Conservation (phyloP, 495 filamentous ascomycete species). For the Cairneyella variabilis region DNA sequence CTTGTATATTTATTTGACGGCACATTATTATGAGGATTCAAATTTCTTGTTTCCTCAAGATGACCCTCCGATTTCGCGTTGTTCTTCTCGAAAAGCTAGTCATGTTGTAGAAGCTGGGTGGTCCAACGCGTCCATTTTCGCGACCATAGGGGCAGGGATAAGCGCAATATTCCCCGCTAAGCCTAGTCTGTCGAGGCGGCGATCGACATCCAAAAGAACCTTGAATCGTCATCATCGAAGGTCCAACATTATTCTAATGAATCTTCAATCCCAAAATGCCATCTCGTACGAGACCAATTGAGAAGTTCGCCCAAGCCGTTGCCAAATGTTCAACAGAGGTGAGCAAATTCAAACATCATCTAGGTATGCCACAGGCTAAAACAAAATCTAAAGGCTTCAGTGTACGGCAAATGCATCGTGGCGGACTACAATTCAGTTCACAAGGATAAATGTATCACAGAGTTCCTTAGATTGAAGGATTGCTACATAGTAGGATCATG, state of each 20-base stretch:
- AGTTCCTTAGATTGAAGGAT: conserved; percentile 84
- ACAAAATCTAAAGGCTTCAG: conserved; percentile 55
- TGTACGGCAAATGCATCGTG: conserved; percentile 90
- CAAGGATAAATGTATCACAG: conserved; percentile 84
- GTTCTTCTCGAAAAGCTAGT: too few relatives aligned
- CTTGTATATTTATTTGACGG: not conserved
- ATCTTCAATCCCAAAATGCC: conserved; percentile 31
- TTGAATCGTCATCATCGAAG: too few relatives aligned
- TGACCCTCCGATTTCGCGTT: conserved; percentile 5
- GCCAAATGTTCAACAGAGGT: conserved; percentile 85
- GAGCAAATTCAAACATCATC: too few relatives aligned
- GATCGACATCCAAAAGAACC: too few relatives aligned
- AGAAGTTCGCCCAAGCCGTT: conserved; percentile 79
- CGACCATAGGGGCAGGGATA: too few relatives aligned
- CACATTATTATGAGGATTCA: conserved; percentile 5
- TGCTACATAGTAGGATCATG: conserved; percentile 71
- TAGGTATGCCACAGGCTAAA: conserved; percentile 12
- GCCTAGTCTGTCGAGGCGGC: too few relatives aligned
- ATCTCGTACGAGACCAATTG: conserved; percentile 64
- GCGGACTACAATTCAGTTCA: conserved; percentile 86
- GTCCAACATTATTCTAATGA: too few relatives aligned
- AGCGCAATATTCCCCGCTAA: too few relatives aligned
- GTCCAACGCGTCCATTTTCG: too few relatives aligned
- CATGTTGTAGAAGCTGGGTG: not conserved
- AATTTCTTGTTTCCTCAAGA: not conserved